Percentiles rank a stretch among this genome's conserved stretches.
Conservation (phyloP, 2,329 filamentous ascomycete species). For the Epichloe sibirici region DNA sequence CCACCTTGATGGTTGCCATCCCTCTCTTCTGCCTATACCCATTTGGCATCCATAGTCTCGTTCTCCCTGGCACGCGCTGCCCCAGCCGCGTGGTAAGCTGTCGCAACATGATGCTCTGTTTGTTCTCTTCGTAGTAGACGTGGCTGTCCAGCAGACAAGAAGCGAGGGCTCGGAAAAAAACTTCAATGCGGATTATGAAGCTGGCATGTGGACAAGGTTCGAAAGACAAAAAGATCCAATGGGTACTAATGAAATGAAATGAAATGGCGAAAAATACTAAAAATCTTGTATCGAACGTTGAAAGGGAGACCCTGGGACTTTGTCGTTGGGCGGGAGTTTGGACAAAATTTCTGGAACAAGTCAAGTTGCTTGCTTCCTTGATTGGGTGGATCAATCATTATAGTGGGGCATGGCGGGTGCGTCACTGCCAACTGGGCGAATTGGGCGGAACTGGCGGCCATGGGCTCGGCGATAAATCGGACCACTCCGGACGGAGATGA, state of each 20-base stretch:
- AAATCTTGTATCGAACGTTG: too few species aligned
- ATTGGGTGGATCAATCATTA: too few species aligned
- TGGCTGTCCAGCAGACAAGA: not conserved
- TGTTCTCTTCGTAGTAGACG: not conserved
- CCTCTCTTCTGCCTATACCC: conserved; percentile 6
- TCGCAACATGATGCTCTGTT: conserved; percentile 20
- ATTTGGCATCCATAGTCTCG: conserved; percentile 12
- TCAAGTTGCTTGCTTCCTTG: too few species aligned
- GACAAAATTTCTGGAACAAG: too few species aligned
- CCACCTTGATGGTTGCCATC: conserved; percentile 22
- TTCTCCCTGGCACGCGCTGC: conserved; percentile 13
- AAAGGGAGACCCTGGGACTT: too few species aligned
- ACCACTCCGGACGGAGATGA: not conserved
- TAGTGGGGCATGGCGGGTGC: not conserved
- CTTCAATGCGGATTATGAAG: too few species aligned
- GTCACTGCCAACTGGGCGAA: not conserved
- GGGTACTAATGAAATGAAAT: too few species aligned
- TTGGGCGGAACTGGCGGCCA: not conserved
- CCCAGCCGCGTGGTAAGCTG: conserved; percentile 21
- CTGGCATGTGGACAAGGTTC: too few species aligned
- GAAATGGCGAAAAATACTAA: too few species aligned
- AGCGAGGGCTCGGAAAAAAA: too few species aligned
- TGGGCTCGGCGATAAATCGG: conserved; percentile 12
- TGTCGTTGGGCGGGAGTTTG: too few species aligned
- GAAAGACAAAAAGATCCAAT: too few species aligned